Percentiles rank a stretch among this genome's conserved stretches.
These are phyloP conservation scores for Moelleriella libera DNA, from an alignment of 2,329 filamentous ascomycete species.

Conservation along the genomic window DNA sequence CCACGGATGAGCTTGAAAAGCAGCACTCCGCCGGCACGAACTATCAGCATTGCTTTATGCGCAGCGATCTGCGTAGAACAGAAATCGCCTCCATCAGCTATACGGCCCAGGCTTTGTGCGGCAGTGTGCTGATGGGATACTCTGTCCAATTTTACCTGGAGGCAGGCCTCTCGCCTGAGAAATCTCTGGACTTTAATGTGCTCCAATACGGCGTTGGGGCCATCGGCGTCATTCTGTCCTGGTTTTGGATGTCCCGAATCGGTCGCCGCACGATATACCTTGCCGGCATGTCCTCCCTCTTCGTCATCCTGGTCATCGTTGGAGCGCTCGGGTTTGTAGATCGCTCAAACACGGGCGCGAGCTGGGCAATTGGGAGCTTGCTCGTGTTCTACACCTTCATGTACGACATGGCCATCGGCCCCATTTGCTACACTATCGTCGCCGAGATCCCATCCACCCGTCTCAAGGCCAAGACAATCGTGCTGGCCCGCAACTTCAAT, in stretches of 20 bases:
- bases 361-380: slow-evolving; percentile 51
- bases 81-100: slow-evolving; percentile 25
- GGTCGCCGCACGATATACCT: slow-evolving; percentile 59
- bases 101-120: slow-evolving; percentile 39
- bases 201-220: slow-evolving; percentile 50
- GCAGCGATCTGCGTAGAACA: slow-evolving; percentile 23
- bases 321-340: slow-evolving; percentile 42
- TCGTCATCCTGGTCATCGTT: slow-evolving; percentile 57
- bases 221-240: slow-evolving; percentile 58
- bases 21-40: slow-evolving; percentile 15
- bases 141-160: slow-evolving; percentile 39
- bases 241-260: slow-evolving; percentile 54
- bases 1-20: slow-evolving; percentile 18
- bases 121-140: slow-evolving; percentile 41
- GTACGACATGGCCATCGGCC: slow-evolving; percentile 70
- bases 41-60: slow-evolving; percentile 27
- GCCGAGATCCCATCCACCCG: slow-evolving; percentile 63
- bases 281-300: slow-evolving; percentile 53
- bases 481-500: slow-evolving; percentile 46
- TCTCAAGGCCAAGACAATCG: slow-evolving; percentile 72
- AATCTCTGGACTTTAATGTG: slow-evolving; percentile 34
- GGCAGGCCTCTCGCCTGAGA: slow-evolving; percentile 29
- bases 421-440: slow-evolving; percentile 70
- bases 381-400: slow-evolving; percentile 61
- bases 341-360: slow-evolving; percentile 38